Evolutionary conservation across 108 stramenopile genomes (phyloP).

Genomic region (Cyclotella kingstonii): DNA sequence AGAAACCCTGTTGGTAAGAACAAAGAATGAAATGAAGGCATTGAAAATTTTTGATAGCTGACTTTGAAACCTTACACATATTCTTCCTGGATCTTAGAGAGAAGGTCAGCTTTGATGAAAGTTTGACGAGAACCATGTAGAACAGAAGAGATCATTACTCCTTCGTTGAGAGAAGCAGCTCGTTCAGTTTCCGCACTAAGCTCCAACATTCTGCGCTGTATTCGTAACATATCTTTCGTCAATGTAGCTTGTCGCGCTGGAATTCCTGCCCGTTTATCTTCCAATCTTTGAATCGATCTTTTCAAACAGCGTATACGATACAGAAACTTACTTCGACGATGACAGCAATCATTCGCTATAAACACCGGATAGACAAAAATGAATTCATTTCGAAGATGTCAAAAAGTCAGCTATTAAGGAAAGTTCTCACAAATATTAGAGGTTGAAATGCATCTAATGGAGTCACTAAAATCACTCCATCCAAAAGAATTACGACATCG

Average conservation of each 20-base stretch:
- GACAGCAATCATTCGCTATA: constrained; percentile 10
- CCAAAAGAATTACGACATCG: constrained; percentile 26
- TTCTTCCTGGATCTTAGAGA: constrained; percentile 28
- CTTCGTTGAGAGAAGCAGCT: constrained; percentile 11
- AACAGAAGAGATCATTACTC: constrained; percentile 31
- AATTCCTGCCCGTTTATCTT: constrained; percentile 6
- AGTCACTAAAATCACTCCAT: constrained; percentile 30
- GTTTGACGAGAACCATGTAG: constrained; percentile 45
- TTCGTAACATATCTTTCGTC: constrained; percentile 23
- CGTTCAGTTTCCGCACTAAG: constrained; percentile 41
- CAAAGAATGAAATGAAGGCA: not conserved
- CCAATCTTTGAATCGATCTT: constrained; percentile 19
- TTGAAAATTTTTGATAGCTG: too few species aligned
- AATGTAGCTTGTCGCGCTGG: constrained; percentile 24
- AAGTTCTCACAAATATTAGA: constrained; percentile 20
- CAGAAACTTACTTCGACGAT: constrained; percentile 23
- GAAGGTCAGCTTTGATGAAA: constrained; percentile 33
- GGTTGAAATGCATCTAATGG: constrained; percentile 18
- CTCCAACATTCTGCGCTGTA: constrained; percentile 27
- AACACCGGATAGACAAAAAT: not conserved
- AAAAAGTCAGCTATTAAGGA: too few species aligned
- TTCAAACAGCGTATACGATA: constrained; percentile 27
- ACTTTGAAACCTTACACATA: not conserved
- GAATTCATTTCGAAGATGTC: not conserved
- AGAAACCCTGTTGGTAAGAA: not conserved